Base-by-base conservation (phyloP, 225 moss, liverwort and hornwort genomes). In the Physcomitrellopsis africana region DNA sequence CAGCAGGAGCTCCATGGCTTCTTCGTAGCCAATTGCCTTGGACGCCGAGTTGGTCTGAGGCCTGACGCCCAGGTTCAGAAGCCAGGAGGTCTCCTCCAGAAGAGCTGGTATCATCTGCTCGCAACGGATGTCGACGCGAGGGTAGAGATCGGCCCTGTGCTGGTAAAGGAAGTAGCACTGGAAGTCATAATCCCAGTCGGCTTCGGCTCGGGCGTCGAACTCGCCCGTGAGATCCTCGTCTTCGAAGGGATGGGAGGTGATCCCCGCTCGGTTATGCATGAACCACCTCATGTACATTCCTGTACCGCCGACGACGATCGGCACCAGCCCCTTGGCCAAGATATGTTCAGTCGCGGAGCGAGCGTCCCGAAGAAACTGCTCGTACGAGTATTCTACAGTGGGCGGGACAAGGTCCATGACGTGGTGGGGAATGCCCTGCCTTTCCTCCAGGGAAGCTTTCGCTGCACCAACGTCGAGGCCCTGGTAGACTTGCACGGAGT, bases 21-120 rank as follows among this genome's bases (percentile, higher is more conserved):
- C 85, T 53, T 81, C 78, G 22, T 81, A 88, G n/a, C 88, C 88
- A 0, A 85, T 88, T 5, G 85, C 85, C 0, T 60, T 51, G 1
- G 85, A 60, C 0, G 88, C 85, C 0, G 3, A 43, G 80, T 73
- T 81, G 64, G 67, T 67, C 17, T 46, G 53, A 26, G 70, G 75
- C 37, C 42, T 0, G 5, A 79, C 51, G 0, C 75, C 79, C 19
- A 66, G 0, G 27, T 79, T 71, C 5, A 88, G 55, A 1, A 88
- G 17, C 75, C 62, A 62, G 0, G 76, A 59, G 2, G 83, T 74
- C 20, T 88, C 85, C 1, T 86, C 64, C 0, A 88, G 29, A 1
- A 88, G 4, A 0, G 56, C 59, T 0, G 77, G 72, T 1, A 86
- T 65, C 85, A 75, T 75, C 0, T 66, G 20, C 78, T 80, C 83